Conservation (phyloP, 768 basidiomycete genomes). For the Ramaria rubella region DNA sequence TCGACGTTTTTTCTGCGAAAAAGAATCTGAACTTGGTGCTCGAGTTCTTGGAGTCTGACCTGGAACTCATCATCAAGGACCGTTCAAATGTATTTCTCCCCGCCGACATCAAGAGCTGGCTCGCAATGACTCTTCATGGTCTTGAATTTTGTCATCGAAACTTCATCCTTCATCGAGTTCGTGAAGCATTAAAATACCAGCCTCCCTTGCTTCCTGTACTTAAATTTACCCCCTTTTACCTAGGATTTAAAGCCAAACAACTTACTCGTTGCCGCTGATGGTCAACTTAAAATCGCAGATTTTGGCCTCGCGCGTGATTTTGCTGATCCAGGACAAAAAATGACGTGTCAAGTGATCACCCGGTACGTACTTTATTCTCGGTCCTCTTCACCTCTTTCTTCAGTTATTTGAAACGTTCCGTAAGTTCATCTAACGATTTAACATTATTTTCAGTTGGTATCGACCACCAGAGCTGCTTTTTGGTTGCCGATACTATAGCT, state of each 20-base stretch:
- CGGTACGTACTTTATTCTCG: conserved; percentile 59
- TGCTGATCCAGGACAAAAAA: conserved; percentile 89
- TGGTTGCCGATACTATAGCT: conserved; percentile 84
- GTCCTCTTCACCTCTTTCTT: background rate
- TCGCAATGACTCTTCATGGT: conserved; percentile 96
- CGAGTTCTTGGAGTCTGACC: conserved; percentile 92
- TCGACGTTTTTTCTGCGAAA: conserved; percentile 95
- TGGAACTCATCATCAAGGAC: conserved; percentile 96
- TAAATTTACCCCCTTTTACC: background rate
- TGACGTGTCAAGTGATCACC: conserved; percentile 98
- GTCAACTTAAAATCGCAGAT: conserved; percentile 94
- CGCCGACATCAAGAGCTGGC: conserved; percentile 97
- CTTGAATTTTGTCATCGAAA: conserved; percentile 98
- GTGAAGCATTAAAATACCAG: background rate
- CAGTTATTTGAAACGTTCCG: background rate
- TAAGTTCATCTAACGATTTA: conserved; percentile 2
- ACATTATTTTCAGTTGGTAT: conserved; percentile 68
- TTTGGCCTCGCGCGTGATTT: conserved; percentile 97
- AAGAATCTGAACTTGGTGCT: conserved; percentile 95
- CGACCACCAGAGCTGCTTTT: conserved; percentile 94
- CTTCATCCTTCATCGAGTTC: conserved; percentile 86
- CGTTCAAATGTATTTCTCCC: conserved; percentile 85
- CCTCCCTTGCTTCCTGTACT: background rate
- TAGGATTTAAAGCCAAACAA: conserved; percentile 99
- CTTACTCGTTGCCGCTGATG: conserved; percentile 84